Evolutionary conservation across 441 rosid genomes (phyloP), one percentile per base, ranked within the genome.

Genomic region (Arabidopsis lyrata): DNA sequence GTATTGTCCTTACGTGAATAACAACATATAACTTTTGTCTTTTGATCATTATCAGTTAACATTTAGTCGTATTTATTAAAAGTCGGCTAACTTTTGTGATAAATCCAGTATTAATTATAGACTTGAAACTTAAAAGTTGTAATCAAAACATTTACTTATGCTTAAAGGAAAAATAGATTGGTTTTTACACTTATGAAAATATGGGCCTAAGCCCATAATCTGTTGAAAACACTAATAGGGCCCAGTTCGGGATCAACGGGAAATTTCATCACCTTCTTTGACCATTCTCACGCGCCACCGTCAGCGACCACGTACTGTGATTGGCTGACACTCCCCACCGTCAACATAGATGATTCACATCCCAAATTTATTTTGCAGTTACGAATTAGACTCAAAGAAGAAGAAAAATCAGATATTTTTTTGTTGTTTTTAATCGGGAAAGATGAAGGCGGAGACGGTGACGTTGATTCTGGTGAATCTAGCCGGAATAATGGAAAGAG

Each of bases 401-500:
- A 5, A 38, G 5, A 1, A 9, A 45, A 66, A 29, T 24, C 45
- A 1, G 13, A 20, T 39, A 1, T 0, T 59, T 18, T 18, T 34
- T 5, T 5, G 20, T 22, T 50, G 5, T 53, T 13, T 11, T 0
- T 10, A 39, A 16, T 47, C 32, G 31, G 31, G 20, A 5, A 76
- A 60, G 22, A 85, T 86, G 91, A 89, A 84, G 70, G 66, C 80
- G 36, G 96, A 89, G 74, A 70, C 84, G 64, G 35, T 89, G 81
- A 92, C 93, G 20, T 70, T 92, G 73, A 9, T 88, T 31, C 89
- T 89, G 65, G 94, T 89, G 77, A 90, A 92, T 77, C 78, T 90
- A 5, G 97, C 97, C 5, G 97, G 91, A 68, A 89, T 95, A 65
- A 89, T 92, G 99, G 97, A 95, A 82, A 81, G 96, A 82, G 97